Conservation (phyloP, 2,329 filamentous ascomycete species). For the Cladosporium sp. region DNA sequence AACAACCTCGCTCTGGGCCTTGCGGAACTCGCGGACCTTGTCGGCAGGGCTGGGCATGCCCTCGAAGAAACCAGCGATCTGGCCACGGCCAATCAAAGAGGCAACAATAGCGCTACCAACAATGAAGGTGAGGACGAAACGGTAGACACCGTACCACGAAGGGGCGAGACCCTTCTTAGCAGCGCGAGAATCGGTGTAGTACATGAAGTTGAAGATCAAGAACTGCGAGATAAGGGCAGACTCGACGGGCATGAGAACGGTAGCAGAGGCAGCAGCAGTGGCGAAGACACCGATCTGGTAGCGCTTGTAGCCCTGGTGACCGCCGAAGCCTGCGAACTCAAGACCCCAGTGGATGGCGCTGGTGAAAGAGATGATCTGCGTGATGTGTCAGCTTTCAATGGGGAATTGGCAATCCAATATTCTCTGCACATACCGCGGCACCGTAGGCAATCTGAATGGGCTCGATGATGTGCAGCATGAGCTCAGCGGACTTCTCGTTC, state of each 20-base stretch:
- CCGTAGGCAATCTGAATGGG: conserved; percentile 89
- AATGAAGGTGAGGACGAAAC: conserved; percentile 87
- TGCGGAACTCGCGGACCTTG: conserved; percentile 51
- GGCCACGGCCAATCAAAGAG: conserved; percentile 77
- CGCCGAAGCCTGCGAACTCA: conserved; percentile 72
- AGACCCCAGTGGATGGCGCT: conserved; percentile 93
- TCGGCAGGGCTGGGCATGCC: conserved; percentile 47
- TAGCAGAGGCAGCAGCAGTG: conserved; percentile 84
- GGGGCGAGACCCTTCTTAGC: conserved; percentile 76
- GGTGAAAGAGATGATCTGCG: conserved; percentile 84
- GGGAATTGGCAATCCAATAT: not conserved
- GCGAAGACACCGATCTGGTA: conserved; percentile 82
- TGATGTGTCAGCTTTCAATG: conserved; percentile 5
- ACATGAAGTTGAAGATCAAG: conserved; percentile 77
- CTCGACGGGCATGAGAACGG: conserved; percentile 77
- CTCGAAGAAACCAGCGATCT: conserved; percentile 63
- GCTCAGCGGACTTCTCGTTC: conserved; percentile 67
- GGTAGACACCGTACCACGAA: conserved; percentile 83
- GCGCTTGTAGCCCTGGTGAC: conserved; percentile 70
- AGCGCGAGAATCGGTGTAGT: conserved; percentile 78
- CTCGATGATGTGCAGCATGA: conserved; percentile 73
- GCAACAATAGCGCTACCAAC: conserved; percentile 80
- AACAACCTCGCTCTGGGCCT: conserved; percentile 30
- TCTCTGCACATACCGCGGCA: conserved; percentile 62
- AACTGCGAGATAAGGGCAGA: conserved; percentile 87